Conservation (phyloP, 1,284 basidiomycete species). For the Ceratobasidium sp. region DNA sequence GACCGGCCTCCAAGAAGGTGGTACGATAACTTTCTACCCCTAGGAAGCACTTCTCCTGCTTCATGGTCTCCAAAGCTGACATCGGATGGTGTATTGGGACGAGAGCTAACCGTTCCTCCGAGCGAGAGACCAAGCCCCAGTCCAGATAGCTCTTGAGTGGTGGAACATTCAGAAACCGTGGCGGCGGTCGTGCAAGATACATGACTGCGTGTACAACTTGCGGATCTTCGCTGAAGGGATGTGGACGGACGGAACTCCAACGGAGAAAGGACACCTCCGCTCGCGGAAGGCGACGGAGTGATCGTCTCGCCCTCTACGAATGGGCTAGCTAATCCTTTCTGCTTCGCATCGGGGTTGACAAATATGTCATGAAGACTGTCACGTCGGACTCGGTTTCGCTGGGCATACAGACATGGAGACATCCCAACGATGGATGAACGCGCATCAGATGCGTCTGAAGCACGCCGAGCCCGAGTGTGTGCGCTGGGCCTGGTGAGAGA, state of each 20-base stretch:
- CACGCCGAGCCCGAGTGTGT: conserved; percentile 11
- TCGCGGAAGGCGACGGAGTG: neutral
- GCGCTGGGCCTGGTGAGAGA: conserved; percentile 11
- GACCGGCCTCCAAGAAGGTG: neutral
- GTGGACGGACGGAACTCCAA: neutral
- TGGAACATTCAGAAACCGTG: conserved; percentile 34
- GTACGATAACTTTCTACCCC: neutral
- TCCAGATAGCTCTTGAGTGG: conserved; percentile 16
- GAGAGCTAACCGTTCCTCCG: conserved; percentile 10
- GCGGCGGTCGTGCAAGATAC: conserved; percentile 28
- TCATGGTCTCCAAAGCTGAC: conserved; percentile 18
- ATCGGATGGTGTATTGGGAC: conserved; percentile 24
- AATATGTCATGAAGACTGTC: conserved; percentile 32
- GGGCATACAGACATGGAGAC: conserved; percentile 28
- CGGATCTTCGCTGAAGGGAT: conserved; percentile 3
- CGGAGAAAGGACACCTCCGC: neutral
- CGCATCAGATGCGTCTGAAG: conserved; percentile 30
- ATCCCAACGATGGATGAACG: conserved; percentile 18
- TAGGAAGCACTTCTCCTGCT: neutral
- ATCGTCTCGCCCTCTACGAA: neutral
- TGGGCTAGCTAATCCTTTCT: conserved; percentile 2
- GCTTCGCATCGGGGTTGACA: conserved; percentile 1
- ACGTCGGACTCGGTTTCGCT: conserved; percentile 13
- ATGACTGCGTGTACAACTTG: conserved; percentile 31
- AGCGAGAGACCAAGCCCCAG: conserved; percentile 22